Conservation (phyloP, 169 alveolate genomes). For the Plasmodium coatneyi region DNA sequence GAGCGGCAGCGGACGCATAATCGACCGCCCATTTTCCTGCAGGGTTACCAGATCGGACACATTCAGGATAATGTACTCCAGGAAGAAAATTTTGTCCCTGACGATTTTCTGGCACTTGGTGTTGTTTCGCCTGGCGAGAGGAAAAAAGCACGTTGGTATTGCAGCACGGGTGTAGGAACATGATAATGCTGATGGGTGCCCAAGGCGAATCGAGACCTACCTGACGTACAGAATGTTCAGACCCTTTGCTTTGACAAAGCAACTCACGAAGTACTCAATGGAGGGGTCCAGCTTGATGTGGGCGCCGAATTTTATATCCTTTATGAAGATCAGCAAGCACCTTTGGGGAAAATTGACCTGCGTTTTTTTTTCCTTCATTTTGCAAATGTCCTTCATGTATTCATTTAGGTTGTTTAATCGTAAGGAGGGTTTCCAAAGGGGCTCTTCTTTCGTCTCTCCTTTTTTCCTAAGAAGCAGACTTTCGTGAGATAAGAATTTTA, state of each 20-base stretch:
- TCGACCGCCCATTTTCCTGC: not conserved
- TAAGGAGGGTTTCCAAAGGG: conserved; percentile 68
- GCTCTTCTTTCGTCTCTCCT: conserved; percentile 39
- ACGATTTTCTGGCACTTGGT: conserved; percentile 43
- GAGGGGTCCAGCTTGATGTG: conserved; percentile 6
- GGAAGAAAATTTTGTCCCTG: conserved; percentile 49
- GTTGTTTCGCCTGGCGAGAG: conserved; percentile 26
- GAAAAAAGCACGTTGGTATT: not conserved
- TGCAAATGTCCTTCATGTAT: conserved; percentile 17
- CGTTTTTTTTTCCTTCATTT: not conserved
- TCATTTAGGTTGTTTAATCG: conserved; percentile 25
- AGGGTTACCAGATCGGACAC: conserved; percentile 9
- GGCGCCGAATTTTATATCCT: conserved; percentile 32
- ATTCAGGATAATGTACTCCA: conserved; percentile 41
- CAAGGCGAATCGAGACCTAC: not conserved
- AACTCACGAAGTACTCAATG: conserved; percentile 53
- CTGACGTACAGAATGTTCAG: conserved; percentile 51
- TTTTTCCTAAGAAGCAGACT: conserved; percentile 43
- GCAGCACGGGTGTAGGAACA: not conserved
- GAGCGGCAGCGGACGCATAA: not conserved
- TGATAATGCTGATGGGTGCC: not conserved
- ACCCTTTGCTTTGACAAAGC: conserved; percentile 8
- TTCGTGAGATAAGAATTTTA: conserved; percentile 73
- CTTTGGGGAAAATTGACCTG: not conserved
- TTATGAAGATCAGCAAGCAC: conserved; percentile 48